Evolutionary conservation across 2,329 filamentous ascomycete genomes (phyloP).

Genomic region (Cryphonectria japonica): DNA sequence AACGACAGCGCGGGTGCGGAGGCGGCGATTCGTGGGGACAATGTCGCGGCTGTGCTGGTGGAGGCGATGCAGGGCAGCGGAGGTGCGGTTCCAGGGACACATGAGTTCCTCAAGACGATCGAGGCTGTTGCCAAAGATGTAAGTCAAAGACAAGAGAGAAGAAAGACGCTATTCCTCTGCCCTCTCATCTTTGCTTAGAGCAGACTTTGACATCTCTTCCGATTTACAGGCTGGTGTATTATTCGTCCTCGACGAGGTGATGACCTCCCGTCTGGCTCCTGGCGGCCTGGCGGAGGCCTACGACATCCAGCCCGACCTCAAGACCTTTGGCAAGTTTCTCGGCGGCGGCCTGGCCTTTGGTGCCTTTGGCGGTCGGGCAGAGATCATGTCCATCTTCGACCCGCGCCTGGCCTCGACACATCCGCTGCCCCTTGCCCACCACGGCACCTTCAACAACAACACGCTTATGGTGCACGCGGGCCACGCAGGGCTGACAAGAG

Average conservation of each 20-base stretch:
- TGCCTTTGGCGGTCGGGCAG: conserved; percentile 56
- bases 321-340: conserved; percentile 60
- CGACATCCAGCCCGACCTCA: conserved; percentile 58
- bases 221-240: conserved; percentile 50
- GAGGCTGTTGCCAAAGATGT: conserved; percentile 49
- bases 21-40: conserved; percentile 46
- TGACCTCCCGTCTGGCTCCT: conserved; percentile 63
- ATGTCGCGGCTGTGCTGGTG: conserved; percentile 65
- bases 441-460: conserved; percentile 73
- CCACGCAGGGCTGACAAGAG: conserved; percentile 41
- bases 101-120: conserved; percentile 56
- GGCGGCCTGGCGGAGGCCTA: conserved; percentile 51
- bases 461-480: conserved; percentile 62
- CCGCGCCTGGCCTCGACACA: background rate
- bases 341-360: conserved; percentile 64
- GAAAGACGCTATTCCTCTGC: background rate
- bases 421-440: conserved; percentile 48
- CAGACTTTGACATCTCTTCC: background rate
- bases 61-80: conserved; percentile 69
- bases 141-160: background rate
- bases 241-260: conserved; percentile 73
- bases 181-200: background rate
- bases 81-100: conserved; percentile 56
- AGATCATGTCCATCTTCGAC: conserved; percentile 26
- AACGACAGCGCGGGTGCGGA: conserved; percentile 59